Evolutionary conservation across 129 eudicot genomes (phyloP).

Genomic region (Smallanthus sonchifolius): DNA sequence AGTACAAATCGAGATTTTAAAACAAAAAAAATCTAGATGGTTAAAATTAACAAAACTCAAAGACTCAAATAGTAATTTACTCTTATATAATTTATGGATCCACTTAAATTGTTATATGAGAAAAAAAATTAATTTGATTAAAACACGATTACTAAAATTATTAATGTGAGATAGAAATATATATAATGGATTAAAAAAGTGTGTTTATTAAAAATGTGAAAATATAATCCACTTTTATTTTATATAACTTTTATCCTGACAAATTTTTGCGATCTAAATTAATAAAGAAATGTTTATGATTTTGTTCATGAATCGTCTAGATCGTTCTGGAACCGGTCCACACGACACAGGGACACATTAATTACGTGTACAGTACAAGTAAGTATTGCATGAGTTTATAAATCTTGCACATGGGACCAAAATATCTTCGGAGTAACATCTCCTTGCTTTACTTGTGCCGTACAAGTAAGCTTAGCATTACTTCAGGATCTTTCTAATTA

Average conservation of each 20-base stretch:
- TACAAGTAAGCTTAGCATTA: not conserved
- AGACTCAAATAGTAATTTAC: no score
- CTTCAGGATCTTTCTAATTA: not conserved
- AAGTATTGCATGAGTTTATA: not conserved
- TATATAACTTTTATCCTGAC: not conserved
- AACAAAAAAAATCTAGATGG: no score
- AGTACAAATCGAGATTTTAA: no score
- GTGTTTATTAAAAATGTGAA: not conserved
- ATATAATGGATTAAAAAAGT: not conserved
- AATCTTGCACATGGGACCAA: not conserved
- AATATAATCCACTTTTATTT: not conserved
- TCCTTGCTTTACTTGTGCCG: not conserved
- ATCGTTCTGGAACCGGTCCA: conserved; percentile 17
- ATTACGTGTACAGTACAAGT: conserved; percentile 16
- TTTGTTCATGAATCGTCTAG: conserved; percentile 4
- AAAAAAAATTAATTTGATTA: not conserved
- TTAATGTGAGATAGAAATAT: not conserved
- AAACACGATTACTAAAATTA: not conserved
- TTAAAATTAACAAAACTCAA: no score
- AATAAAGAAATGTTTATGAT: not conserved
- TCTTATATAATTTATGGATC: not conserved
- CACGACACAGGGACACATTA: no score
- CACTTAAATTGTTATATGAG: not conserved
- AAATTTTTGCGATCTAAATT: not conserved
- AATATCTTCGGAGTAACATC: not conserved